Base-by-base conservation (phyloP, 139 green algal genomes). In the Chloropicon primus region DNA sequence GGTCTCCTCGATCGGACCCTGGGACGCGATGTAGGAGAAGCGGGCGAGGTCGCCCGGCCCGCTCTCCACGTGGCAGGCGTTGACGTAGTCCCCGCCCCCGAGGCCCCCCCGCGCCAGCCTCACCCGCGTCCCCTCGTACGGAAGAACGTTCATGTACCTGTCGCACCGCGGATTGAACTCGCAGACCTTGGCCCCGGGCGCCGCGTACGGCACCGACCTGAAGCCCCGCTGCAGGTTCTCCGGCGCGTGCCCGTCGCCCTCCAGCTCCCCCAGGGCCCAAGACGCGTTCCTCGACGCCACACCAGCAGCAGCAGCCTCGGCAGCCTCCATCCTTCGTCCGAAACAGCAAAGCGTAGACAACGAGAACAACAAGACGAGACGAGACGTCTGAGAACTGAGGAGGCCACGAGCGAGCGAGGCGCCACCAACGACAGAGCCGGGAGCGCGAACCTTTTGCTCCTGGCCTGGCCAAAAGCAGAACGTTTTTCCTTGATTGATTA, bases 1-100 rank as follows among this genome's bases (percentile, higher is more conserved):
- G 0, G 89, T 93, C 24, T 74, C 28, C 22, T 72, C 28, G 41
- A 92, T 53, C 0, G 89, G 89, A 0, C 85, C 89, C 84, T 93
- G 88, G 25, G 78, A 28, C 22, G 76, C 80, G 41, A 86, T 87
- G 74, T 82, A 86, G 10, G 41, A 62, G 17, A 62, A 62, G 17
- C 10, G 5, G 10, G 41, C 41, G 10, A 62, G 41, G 41, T 62
- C 41, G 10, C 41, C 10, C 41, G 41, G 41, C 10, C 41, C 41
- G 41, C 41, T 62, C 41, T 62, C 10, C 41, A 62, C 41, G 41
- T 5, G 10, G 41, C 41, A 62, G 41, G 41, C 41, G 41, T 62
- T 62, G 41, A 62, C 17, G 41, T 62, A 62, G 41, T 62, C 41
- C 17, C 41, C 41, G 10, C 41, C 10, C 41, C n/a, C n/a, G n/a